phyloP scores from a whole-genome alignment of 129 eudicot genomes.

The Flaveria sonorensis region DNA sequence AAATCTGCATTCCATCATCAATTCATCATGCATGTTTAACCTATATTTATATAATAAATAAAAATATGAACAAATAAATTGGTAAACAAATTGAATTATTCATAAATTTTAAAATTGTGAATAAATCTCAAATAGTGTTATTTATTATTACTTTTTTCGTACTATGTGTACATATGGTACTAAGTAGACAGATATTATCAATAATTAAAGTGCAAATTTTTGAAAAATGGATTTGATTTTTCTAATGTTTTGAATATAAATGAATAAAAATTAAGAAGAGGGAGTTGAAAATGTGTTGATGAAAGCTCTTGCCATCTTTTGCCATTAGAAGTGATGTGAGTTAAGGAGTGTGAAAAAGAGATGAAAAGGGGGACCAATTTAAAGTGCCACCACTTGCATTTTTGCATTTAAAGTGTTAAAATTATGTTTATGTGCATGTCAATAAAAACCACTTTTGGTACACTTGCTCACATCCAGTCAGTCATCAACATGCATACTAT shows the following conservation, averaged over 20 bases:
- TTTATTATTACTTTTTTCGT: too few relatives aligned
- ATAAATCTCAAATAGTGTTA: too few relatives aligned
- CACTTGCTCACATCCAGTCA: not conserved
- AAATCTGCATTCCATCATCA: not conserved
- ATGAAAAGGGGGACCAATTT: constrained; percentile 38
- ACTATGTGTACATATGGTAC: too few relatives aligned
- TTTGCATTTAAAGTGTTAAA: constrained; percentile 27
- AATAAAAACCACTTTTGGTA: constrained; percentile 35
- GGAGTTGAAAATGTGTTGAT: constrained; percentile 23
- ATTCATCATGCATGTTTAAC: too few relatives aligned
- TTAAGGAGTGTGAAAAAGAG: constrained; percentile 33
- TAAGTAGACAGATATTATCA: not conserved
- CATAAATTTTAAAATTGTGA: too few relatives aligned
- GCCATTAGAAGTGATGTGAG: constrained; percentile 37
- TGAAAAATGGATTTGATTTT: not conserved
- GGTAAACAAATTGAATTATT: too few relatives aligned
- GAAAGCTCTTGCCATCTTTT: constrained; percentile 24
- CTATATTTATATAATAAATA: too few relatives aligned
- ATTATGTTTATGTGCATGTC: constrained; percentile 29
- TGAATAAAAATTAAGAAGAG: not conserved
- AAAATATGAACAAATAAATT: too few relatives aligned
- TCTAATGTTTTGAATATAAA: not conserved
- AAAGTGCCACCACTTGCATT: constrained; percentile 33
- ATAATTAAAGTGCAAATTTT: not conserved
- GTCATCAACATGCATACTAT: not conserved